Conservation (phyloP, 129 eudicot species). For the Mikania micrantha region DNA sequence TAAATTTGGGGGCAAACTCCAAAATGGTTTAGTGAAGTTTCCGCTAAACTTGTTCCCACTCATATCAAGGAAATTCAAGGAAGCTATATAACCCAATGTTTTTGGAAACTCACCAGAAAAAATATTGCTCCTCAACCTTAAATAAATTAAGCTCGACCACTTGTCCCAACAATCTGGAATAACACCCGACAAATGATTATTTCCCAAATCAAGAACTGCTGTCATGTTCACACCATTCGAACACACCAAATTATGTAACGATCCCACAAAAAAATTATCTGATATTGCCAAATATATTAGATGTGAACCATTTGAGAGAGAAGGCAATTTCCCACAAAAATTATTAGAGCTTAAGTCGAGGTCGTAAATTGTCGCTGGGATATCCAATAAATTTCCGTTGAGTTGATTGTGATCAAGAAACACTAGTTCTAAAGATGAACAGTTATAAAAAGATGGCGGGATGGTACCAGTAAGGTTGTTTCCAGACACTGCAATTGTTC, state of each 20-base stretch:
- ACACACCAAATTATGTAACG: slow-evolving; percentile 24
- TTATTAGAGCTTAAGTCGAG: too few relatives aligned
- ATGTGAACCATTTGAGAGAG: too few relatives aligned
- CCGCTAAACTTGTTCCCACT: background rate
- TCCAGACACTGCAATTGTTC: too few relatives aligned
- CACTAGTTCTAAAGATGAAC: background rate
- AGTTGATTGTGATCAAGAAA: background rate
- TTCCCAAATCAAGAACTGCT: background rate
- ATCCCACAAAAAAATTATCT: too few relatives aligned
- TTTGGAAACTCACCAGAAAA: too few relatives aligned
- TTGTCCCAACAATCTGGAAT: slow-evolving; percentile 15
- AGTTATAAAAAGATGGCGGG: too few relatives aligned
- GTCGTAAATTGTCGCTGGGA: background rate
- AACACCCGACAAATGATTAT: slow-evolving; percentile 21
- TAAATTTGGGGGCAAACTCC: background rate
- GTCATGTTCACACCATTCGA: background rate
- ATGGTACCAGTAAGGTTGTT: too few relatives aligned
- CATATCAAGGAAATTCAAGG: background rate
- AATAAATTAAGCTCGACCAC: background rate
- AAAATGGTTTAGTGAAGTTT: background rate
- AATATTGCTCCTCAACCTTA: background rate
- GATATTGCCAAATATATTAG: too few relatives aligned
- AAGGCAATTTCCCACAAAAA: too few relatives aligned
- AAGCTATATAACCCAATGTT: too few relatives aligned
- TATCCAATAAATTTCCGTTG: background rate